Evolutionary conservation across 306 rosid genomes (phyloP), one percentile per base, ranked within the genome.

Genomic region (Vigna hirtella): DNA sequence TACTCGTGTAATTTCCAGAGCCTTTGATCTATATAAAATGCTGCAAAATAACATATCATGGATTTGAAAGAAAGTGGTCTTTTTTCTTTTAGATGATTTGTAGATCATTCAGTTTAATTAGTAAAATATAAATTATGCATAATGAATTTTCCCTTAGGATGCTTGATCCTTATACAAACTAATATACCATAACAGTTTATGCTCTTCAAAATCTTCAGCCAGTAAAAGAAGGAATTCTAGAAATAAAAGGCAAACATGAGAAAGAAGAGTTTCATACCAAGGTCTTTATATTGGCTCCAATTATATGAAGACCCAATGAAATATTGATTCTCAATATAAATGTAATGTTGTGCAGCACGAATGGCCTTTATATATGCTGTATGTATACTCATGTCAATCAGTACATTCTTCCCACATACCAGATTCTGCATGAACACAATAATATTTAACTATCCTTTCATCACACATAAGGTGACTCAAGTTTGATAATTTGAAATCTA

Each of bases 361-460:
- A 95, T 95, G 58, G 99, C 98, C 88, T 89, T 91, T 76, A 95
- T 94, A 43, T 95, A 93, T 50, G 99, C 99, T 24, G 96, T 84
- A 53, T 95, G 99, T 86, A 95, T 95, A 87, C 99, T 95, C 99
- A 95, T 95, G 90, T 95, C 99, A 28, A 95, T 95, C 85, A 95
- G 82, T 85, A 95, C 87, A 86, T 95, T 95, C 85, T 95, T 95
- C 77, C 99, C 98, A 67, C 98, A 93, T 73, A 93, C 90, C 8
- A 95, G 84, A 82, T 91, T 93, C 99, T 95, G 96, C 72, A 68
- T 72, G 22, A 83, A 73, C 48, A 85, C 72, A 64, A 68, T 16
- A 12, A 83, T 66, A 59, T 59, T 84, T 34, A 89, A 64, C 71
- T 47, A 20, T 75, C 66, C 15, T 77, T 64, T 47, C 18, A 57